A percentile compares a stretch with the other conserved stretches of the same genome.
Conservation (phyloP, 306 rosid genomes). For the Gynostemma pentaphyllum region DNA sequence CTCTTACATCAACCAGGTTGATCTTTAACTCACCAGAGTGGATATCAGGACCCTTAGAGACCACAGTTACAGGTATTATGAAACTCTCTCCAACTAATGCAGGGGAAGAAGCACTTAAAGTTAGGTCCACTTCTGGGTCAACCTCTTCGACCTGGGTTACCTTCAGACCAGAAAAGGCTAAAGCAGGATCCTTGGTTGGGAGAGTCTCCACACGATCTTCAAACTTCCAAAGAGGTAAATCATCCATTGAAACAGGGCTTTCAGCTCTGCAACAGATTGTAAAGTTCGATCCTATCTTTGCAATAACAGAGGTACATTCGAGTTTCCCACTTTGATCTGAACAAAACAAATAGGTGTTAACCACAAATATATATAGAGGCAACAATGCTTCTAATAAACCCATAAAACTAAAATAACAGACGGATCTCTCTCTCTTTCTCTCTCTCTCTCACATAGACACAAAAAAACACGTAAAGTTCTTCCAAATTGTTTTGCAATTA, state of each 20-base stretch:
- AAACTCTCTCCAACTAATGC: slow-evolving; percentile 85
- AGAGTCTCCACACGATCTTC: slow-evolving; percentile 49
- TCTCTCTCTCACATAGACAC: too few species aligned
- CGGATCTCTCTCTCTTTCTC: too few species aligned
- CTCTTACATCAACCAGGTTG: slow-evolving; percentile 87
- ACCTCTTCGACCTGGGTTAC: slow-evolving; percentile 83
- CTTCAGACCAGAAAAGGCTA: slow-evolving; percentile 78
- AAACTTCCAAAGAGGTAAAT: slow-evolving; percentile 70
- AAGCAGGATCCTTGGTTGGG: slow-evolving; percentile 78
- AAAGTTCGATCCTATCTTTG: slow-evolving; percentile 69
- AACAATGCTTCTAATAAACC: not conserved
- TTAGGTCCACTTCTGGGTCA: slow-evolving; percentile 69
- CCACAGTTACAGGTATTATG: slow-evolving; percentile 62
- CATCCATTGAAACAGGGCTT: slow-evolving; percentile 87
- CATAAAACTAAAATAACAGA: too few species aligned
- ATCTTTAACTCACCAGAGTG: slow-evolving; percentile 85
- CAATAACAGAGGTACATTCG: slow-evolving; percentile 76
- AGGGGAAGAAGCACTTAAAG: slow-evolving; percentile 66
- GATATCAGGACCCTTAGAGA: slow-evolving; percentile 68
- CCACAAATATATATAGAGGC: slow-evolving; percentile 7
- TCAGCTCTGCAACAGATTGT: slow-evolving; percentile 90
- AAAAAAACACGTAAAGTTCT: too few species aligned
- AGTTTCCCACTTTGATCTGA: slow-evolving; percentile 90
- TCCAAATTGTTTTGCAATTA: too few species aligned
- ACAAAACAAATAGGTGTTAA: slow-evolving; percentile 18